A percentile compares a stretch with the other conserved stretches of the same genome.
Conservation (phyloP, 352 stramenopile genomes). For the Phytophthora tubulina region DNA sequence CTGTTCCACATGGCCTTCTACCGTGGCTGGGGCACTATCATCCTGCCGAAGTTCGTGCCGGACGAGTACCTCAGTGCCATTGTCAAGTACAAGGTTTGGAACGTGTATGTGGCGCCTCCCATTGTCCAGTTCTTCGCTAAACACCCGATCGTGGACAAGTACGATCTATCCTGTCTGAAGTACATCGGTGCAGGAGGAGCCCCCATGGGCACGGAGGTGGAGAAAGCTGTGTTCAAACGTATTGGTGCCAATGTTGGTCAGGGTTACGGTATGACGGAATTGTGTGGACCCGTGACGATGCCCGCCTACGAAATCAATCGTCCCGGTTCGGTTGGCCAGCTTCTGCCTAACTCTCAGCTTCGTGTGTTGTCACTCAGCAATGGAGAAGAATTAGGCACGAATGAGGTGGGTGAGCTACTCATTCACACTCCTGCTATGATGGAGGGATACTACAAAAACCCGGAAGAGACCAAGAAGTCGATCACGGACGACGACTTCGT, state of each 20-base stretch:
- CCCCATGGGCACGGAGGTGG: slow-evolving; percentile 78
- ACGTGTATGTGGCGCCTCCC: slow-evolving; percentile 82
- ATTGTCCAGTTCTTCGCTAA: slow-evolving; percentile 85
- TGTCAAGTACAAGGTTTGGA: slow-evolving; percentile 66
- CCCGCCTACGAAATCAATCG: slow-evolving; percentile 39
- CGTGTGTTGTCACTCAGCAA: slow-evolving; percentile 49
- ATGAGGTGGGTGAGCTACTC: slow-evolving; percentile 71
- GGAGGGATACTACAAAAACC: slow-evolving; percentile 68
- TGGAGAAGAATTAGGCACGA: slow-evolving; percentile 38
- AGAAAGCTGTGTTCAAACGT: slow-evolving; percentile 67
- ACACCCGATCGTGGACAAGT: slow-evolving; percentile 89
- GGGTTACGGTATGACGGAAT: slow-evolving; percentile 72
- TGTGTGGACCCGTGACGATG: slow-evolving; percentile 64
- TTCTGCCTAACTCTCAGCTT: slow-evolving; percentile 52
- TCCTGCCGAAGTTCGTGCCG: slow-evolving; percentile 89
- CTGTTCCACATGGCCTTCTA: slow-evolving; percentile 78
- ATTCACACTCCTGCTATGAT: slow-evolving; percentile 60
- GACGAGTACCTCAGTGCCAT: slow-evolving; percentile 85
- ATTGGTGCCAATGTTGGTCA: slow-evolving; percentile 62
- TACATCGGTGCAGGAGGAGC: slow-evolving; percentile 83
- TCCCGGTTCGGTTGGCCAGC: slow-evolving; percentile 41
- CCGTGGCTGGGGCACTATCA: slow-evolving; percentile 74
- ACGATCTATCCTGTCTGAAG: slow-evolving; percentile 83
- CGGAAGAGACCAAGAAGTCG: slow-evolving; percentile 79
- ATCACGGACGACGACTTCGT: slow-evolving; percentile 84